A percentile compares a stretch with the other conserved stretches of the same genome.
Evolutionary conservation across 352 stramenopile species (phyloP).

Genomic region (Pythium aphanidermatum): DNA sequence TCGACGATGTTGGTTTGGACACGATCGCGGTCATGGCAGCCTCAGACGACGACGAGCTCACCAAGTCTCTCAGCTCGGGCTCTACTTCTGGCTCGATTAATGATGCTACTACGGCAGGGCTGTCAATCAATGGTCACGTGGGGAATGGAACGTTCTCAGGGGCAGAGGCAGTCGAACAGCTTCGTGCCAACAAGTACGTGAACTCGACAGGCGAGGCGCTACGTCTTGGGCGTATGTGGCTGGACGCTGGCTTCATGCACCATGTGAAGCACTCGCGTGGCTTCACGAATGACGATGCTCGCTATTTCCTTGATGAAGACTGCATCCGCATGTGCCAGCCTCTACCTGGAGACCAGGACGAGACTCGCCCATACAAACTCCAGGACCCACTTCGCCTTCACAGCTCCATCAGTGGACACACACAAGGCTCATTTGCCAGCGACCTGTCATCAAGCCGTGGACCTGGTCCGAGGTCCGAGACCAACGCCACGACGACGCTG

Average conservation of each 20-base stretch:
- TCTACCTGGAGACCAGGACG: not conserved
- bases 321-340: conserved; percentile 27
- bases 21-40: conserved; percentile 4
- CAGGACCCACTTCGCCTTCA: too few relatives aligned
- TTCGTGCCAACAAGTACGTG: conserved; percentile 24
- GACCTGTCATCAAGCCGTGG: not conserved
- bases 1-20: conserved; percentile 19
- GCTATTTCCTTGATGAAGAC: conserved; percentile 39
- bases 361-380: too few relatives aligned
- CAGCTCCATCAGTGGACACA: too few relatives aligned
- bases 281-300: conserved; percentile 23
- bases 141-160: conserved; percentile 18
- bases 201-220: conserved; percentile 23
- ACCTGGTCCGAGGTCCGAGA: not conserved
- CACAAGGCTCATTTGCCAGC: too few relatives aligned
- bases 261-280: conserved; percentile 30
- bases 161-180: conserved; percentile 25
- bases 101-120: too few relatives aligned
- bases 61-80: not conserved
- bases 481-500: not conserved
- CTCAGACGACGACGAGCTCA: not conserved
- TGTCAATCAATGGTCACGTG: conserved; percentile 7
- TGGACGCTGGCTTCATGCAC: conserved; percentile 44
- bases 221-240: conserved; percentile 35
- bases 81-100: too few relatives aligned